Percentiles rank a stretch among this genome's conserved stretches.
These are phyloP conservation scores for Fusarium phyllophilum DNA, from an alignment of 2,329 filamentous ascomycete genomes.

Conservation along the genomic window DNA sequence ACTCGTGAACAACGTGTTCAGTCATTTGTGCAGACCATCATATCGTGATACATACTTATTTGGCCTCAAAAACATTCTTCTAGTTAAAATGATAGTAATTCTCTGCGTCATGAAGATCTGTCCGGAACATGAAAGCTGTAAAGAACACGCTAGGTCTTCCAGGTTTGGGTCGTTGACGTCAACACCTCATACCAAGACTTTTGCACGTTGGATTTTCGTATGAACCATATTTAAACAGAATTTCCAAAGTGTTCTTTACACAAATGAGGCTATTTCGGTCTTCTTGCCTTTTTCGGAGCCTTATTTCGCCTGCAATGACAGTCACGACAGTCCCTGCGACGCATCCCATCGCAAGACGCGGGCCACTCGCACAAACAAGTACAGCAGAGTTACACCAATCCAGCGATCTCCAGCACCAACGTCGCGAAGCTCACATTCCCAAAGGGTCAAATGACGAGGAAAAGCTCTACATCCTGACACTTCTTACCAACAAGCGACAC, in stretches of 20 bases:
- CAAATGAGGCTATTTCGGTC: not conserved
- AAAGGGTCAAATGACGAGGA: not conserved
- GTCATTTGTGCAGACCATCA: not conserved
- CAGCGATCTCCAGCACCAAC: conserved; percentile 17
- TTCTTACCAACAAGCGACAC: conserved; percentile 20
- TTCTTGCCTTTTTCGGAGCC: not conserved
- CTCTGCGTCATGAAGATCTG: not conserved
- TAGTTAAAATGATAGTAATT: rapidly evolving
- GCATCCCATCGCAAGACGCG: not conserved
- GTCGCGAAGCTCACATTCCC: conserved; percentile 13
- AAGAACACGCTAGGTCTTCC: not conserved
- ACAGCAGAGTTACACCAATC: conserved; percentile 1
- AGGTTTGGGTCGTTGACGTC: conserved; percentile 16
- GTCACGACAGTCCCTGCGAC: conserved; percentile 16
- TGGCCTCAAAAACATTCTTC: not conserved
- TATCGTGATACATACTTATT: too few species aligned
- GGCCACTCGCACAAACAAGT: not conserved
- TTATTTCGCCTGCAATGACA: not conserved
- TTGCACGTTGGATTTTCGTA: not conserved
- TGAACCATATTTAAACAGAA: not conserved
- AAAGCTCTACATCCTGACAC: conserved; percentile 19
- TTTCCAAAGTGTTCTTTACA: too few species aligned
- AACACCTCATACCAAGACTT: not conserved
- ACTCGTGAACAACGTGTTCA: too few species aligned
- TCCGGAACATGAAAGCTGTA: not conserved